Percentiles rank a stretch among this genome's conserved stretches.
These are phyloP conservation scores for Maudiozyma bulderi DNA, from an alignment of 805 yeast genomes.

Conservation along the genomic window DNA sequence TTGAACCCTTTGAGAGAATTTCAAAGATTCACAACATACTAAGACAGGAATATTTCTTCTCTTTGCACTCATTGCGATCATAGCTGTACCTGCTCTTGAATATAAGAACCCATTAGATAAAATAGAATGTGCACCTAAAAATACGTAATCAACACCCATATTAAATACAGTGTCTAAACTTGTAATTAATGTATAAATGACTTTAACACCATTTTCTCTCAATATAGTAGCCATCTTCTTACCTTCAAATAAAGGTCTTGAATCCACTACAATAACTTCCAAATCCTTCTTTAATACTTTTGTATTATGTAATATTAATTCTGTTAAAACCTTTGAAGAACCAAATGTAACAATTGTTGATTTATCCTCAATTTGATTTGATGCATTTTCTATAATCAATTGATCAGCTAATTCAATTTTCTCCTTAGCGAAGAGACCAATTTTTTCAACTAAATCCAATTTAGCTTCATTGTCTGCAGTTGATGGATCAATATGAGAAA, in stretches of 20 bases:
- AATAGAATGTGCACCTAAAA: constrained; percentile 96
- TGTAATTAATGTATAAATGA: constrained; percentile 67
- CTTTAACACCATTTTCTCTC: constrained; percentile 52
- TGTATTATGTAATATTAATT: constrained; percentile 63
- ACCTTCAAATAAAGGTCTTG: constrained; percentile 92
- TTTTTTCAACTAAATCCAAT: constrained; percentile 47
- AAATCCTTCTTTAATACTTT: constrained; percentile 54
- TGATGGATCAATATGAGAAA: constrained; percentile 71
- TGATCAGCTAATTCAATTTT: constrained; percentile 75
- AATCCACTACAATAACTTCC: constrained; percentile 79
- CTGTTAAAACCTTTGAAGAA: constrained; percentile 72
- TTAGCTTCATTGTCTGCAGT: constrained; percentile 52
- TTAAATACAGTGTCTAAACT: constrained; percentile 73
- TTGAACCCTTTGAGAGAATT: constrained; percentile 91
- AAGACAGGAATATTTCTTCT: constrained; percentile 85
- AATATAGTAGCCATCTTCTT: constrained; percentile 60
- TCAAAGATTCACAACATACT: constrained; percentile 90
- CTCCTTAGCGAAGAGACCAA: constrained; percentile 75
- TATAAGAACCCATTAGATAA: constrained; percentile 87
- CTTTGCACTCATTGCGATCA: constrained; percentile 85
- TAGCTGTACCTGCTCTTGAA: constrained; percentile 90
- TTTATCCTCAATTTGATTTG: constrained; percentile 63
- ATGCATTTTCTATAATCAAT: constrained; percentile 73
- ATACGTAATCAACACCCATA: constrained; percentile 74
- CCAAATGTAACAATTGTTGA: constrained; percentile 82